Conservation (phyloP, 2,329 filamentous ascomycete genomes). For the Phoma sp. region DNA sequence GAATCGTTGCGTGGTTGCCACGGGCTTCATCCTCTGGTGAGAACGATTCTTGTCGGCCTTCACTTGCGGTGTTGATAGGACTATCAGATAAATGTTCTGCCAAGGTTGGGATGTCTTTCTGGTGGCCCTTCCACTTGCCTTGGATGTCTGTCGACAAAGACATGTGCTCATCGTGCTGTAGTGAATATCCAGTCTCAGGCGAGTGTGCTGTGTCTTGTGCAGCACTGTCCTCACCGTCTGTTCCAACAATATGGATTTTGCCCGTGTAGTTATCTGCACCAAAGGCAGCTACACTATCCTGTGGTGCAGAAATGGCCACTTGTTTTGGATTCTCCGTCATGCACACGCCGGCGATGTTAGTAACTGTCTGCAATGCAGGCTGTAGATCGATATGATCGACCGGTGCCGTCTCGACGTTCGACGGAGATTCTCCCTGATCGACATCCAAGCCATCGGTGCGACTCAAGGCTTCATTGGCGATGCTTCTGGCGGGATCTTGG, state of each 20-base stretch:
- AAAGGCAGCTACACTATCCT: neutral
- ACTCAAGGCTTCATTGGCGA: constrained; percentile 16
- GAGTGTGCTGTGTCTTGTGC: neutral
- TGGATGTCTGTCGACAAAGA: neutral
- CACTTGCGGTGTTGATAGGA: neutral
- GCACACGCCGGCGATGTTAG: neutral
- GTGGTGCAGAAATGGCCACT: neutral
- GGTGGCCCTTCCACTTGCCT: neutral
- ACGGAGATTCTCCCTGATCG: constrained; percentile 20
- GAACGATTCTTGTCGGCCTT: neutral
- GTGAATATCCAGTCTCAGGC: neutral
- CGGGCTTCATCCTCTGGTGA: neutral
- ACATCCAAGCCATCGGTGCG: constrained; percentile 17
- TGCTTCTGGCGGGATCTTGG: constrained; percentile 20
- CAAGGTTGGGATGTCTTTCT: neutral
- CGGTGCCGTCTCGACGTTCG: constrained; percentile 12
- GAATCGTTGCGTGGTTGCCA: neutral
- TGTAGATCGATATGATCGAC: constrained; percentile 19
- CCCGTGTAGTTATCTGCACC: neutral
- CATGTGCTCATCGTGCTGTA: neutral
- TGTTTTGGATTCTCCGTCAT: neutral
- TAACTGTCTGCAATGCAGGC: constrained; percentile 1
- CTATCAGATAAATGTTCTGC: neutral
- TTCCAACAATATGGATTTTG: neutral
- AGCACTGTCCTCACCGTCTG: neutral